These are phyloP conservation scores for Psophocarpus tetragonolobus DNA, from an alignment of 306 rosid genomes.

Conservation along the genomic window DNA sequence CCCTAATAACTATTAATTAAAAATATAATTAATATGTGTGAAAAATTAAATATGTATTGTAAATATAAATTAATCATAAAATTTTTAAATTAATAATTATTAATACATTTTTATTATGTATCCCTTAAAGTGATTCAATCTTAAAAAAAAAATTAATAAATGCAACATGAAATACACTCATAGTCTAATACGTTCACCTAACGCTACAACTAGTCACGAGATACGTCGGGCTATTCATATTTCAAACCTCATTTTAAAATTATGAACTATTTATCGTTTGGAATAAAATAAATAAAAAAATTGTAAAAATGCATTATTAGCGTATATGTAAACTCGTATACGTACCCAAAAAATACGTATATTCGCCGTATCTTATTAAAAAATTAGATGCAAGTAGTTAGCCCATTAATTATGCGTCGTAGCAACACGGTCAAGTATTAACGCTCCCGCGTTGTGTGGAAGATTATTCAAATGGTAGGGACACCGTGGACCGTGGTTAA, in stretches of 20 bases:
- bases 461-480: background rate
- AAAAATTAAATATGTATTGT: too few species aligned
- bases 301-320: too few species aligned
- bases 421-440: background rate
- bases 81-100: too few species aligned
- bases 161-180: background rate
- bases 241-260: background rate
- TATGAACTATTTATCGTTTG: background rate
- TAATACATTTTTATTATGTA: too few species aligned
- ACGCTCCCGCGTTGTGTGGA: conserved; percentile 8
- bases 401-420: background rate
- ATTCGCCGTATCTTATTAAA: background rate
- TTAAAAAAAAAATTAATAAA: background rate
- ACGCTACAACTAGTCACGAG: background rate
- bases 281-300: background rate
- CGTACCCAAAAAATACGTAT: too few species aligned
- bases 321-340: background rate
- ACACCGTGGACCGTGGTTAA: background rate
- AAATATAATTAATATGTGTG: too few species aligned
- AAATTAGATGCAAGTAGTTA: background rate
- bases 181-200: background rate
- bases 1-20: too few species aligned
- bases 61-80: too few species aligned
- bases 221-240: background rate
- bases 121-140: too few species aligned